phyloP scores from a whole-genome alignment of 169 alveolate species.

The Babesia ovata region DNA sequence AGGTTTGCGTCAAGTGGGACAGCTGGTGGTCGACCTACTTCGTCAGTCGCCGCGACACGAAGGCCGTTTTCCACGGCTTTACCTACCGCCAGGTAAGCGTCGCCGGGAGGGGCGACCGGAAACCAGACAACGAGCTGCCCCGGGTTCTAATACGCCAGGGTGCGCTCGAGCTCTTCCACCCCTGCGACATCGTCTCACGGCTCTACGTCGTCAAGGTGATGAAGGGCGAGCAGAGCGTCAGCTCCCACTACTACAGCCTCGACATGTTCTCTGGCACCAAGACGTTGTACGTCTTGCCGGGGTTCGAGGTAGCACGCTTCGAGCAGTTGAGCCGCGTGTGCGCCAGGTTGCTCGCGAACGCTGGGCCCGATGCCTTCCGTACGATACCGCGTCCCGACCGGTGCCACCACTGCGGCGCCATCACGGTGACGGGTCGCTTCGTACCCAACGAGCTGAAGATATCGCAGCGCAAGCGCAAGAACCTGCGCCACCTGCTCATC shows the following conservation, averaged over 20 bases:
- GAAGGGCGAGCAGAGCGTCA: slow-evolving; percentile 52
- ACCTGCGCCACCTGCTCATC: slow-evolving; percentile 48
- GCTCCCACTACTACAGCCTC: slow-evolving; percentile 45
- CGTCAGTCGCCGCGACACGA: slow-evolving; percentile 84
- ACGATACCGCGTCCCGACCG: slow-evolving; percentile 8
- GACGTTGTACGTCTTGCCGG: slow-evolving; percentile 66
- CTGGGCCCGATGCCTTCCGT: not conserved
- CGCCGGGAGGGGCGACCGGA: not conserved
- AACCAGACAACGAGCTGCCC: slow-evolving; percentile 16
- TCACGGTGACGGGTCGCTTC: slow-evolving; percentile 16
- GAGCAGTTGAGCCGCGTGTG: slow-evolving; percentile 16
- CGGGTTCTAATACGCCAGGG: slow-evolving; percentile 46
- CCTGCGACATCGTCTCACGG: slow-evolving; percentile 64
- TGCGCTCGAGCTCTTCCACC: slow-evolving; percentile 57
- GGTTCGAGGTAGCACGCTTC: slow-evolving; percentile 59
- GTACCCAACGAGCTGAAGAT: slow-evolving; percentile 38
- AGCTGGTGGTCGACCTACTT: slow-evolving; percentile 88
- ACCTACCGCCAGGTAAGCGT: slow-evolving; percentile 41
- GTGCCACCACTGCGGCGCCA: slow-evolving; percentile 57
- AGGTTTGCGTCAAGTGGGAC: slow-evolving; percentile 84
- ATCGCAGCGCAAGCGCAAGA: slow-evolving; percentile 38
- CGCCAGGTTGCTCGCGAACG: slow-evolving; percentile 6
- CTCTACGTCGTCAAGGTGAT: slow-evolving; percentile 61
- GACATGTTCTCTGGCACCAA: slow-evolving; percentile 63
- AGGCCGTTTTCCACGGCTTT: slow-evolving; percentile 80